Evolutionary conservation across 352 stramenopile genomes (phyloP), one percentile per base, ranked within the genome.

Genomic region (Lagenidium giganteum): DNA sequence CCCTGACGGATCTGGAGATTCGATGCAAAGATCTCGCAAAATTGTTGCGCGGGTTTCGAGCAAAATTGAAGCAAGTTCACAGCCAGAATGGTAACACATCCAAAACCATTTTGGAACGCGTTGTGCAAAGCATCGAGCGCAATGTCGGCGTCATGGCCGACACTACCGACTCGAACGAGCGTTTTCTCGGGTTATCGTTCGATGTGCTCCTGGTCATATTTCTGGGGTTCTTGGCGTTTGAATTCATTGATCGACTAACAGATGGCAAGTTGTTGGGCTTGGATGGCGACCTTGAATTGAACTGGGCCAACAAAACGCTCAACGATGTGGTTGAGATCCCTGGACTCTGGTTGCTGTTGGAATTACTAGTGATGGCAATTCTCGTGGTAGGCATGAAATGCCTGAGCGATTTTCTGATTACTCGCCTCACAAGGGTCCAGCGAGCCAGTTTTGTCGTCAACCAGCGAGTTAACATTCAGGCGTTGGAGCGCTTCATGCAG

Each of bases 221-320:
- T 52, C 70, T 83, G 16, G 90, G 70, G 1, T 80, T 90, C 13
- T 57, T 98, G 14, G 83, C 90, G 3, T 98, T 97, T 61, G 84
- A 96, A 29, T 57, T 98, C 22, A 63, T 98, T 8, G 93, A 98
- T 65, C 79, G 93, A 43, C 70, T 98, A 44, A 98, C 92, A 1
- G 89, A 95, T 28, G 71, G 76, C 17, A 90, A 87, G 55, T 70
- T 91, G 6, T 77, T 97, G 14, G 69, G 67, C 8, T 68, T 60
- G 32, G 64, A 80, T 31, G 51, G 61, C 44, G 65, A 46, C 7
- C 45, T 52, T 3, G 44, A 61, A 9, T 57, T 82, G 30, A 29
- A 67, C 6, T 84, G 68, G 71, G 64, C 58, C 8, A 68, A 68
- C 5, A 41, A 70, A 3, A 49, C 65, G 40, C 44, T 84, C 12